Percentiles rank a stretch among this genome's conserved stretches.
Conservation (phyloP, 306 rosid species). For the Oxytropis ochrocephala region DNA sequence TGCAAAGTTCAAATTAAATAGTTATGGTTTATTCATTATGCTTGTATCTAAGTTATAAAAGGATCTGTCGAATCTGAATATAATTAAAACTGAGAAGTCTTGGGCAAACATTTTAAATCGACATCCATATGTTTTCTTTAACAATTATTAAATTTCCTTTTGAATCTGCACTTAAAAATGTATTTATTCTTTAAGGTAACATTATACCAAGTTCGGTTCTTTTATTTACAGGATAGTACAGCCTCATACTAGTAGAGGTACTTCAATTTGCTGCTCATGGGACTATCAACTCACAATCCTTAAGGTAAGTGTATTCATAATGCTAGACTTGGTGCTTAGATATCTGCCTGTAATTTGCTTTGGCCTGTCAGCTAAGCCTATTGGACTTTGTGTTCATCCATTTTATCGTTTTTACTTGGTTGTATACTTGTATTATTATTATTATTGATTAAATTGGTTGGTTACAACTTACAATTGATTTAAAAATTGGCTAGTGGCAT, state of each 20-base stretch:
- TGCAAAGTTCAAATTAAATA: neutral
- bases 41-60: neutral
- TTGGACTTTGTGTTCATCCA: neutral
- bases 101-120: neutral
- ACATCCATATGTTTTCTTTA: neutral
- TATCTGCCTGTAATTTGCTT: neutral
- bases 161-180: neutral
- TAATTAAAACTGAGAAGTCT: neutral
- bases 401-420: neutral
- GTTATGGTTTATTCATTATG: neutral
- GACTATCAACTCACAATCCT: neutral
- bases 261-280: neutral
- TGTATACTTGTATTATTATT: neutral
- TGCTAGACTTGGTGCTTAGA: neutral
- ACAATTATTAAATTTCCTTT: neutral
- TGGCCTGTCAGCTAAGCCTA: neutral
- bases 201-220: neutral
- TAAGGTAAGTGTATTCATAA: neutral
- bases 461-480: neutral
- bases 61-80: neutral
- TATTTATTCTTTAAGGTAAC: neutral
- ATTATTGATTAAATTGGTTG: neutral
- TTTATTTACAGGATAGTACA: neutral
- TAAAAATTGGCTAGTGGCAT: neutral
- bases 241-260: neutral